Percentiles rank a stretch among this genome's conserved stretches.
These are phyloP conservation scores for Jamesozyma hellenica DNA, from an alignment of 805 yeast genomes.

Conservation along the genomic window DNA sequence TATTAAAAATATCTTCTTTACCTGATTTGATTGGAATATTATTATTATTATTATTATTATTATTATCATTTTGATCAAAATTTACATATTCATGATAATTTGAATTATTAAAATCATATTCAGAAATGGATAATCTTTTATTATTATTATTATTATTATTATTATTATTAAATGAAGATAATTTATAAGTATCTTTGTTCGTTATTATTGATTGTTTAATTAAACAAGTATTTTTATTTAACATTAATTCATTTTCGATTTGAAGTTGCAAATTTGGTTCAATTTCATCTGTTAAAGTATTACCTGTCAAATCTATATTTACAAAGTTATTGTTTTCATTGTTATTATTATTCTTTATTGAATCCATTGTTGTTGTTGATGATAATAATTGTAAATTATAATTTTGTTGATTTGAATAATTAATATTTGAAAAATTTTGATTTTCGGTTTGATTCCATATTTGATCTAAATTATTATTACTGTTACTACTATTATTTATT, in stretches of 20 bases:
- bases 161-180: not conserved
- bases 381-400: conserved; percentile 6
- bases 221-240: not conserved
- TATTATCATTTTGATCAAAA: conserved; percentile 9
- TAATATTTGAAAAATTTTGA: not conserved
- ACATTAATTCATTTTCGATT: conserved; percentile 1
- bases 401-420: not conserved
- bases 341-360: not conserved
- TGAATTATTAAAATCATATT: conserved; percentile 20
- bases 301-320: conserved; percentile 25
- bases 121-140: conserved; percentile 25
- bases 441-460: not conserved
- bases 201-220: not conserved
- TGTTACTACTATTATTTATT: not conserved
- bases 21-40: not conserved
- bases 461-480: not conserved
- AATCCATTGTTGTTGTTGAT: too few species aligned
- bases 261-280: not conserved
- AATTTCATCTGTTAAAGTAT: conserved; percentile 17
- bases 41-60: conserved; percentile 4
- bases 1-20: not conserved
- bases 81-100: conserved; percentile 26
- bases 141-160: not conserved
- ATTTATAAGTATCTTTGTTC: too few species aligned
- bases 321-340: not conserved